Percentiles rank a stretch among this genome's conserved stretches.
Conservation (phyloP, 2,329 filamentous ascomycete genomes). For the Cladophialophora psammophila region DNA sequence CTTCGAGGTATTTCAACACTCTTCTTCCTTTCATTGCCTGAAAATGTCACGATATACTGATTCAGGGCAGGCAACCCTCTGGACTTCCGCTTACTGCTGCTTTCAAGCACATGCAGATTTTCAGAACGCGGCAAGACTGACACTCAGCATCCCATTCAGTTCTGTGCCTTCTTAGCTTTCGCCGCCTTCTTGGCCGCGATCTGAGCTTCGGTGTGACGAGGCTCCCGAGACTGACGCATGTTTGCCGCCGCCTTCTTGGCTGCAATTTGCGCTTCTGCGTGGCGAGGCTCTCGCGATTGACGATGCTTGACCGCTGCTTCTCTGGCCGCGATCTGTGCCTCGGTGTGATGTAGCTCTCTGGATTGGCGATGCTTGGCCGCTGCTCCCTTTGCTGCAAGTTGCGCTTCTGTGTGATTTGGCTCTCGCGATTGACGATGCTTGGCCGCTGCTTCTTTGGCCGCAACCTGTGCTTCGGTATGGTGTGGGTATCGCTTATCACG, state of each 20-base stretch:
- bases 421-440: constrained; percentile 15
- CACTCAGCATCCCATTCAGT: neutral
- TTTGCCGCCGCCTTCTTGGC: constrained; percentile 20
- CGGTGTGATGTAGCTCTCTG: constrained; percentile 20
- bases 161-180: constrained; percentile 10
- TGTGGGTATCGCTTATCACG: constrained; percentile 25
- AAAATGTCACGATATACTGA: neutral
- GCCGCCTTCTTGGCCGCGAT: constrained; percentile 29
- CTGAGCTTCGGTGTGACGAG: constrained; percentile 29
- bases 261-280: constrained; percentile 26
- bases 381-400: constrained; percentile 15
- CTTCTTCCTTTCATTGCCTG: no score
- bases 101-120: neutral
- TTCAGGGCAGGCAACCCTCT: neutral
- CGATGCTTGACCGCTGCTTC: constrained; percentile 17
- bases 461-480: constrained; percentile 28
- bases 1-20: no score
- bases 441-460: constrained; percentile 20
- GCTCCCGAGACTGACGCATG: constrained; percentile 10
- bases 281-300: constrained; percentile 14
- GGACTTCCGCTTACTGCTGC: neutral
- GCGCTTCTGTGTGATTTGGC: constrained; percentile 21
- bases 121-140: neutral
- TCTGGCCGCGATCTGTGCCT: constrained; percentile 26
- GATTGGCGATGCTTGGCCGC: constrained; percentile 3